These are phyloP conservation scores for Castanea sativa DNA, from an alignment of 306 rosid species.

Conservation along the genomic window DNA sequence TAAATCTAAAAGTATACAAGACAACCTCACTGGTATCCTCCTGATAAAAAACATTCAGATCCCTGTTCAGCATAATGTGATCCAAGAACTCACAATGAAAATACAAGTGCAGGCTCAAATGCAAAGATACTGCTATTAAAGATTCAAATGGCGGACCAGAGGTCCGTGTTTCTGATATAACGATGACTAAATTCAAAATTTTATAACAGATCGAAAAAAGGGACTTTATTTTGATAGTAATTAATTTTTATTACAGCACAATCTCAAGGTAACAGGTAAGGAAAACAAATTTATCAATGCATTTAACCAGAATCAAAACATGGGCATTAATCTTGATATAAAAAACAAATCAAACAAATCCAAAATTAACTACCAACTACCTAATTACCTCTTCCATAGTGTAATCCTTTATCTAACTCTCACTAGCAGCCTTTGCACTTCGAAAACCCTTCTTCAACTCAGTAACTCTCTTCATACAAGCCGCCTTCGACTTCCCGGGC, in stretches of 20 bases:
- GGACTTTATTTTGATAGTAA: not conserved
- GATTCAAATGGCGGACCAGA: not conserved
- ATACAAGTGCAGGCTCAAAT: not conserved
- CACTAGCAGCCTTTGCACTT: constrained; percentile 53
- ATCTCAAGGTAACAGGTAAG: not conserved
- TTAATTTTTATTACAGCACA: not conserved
- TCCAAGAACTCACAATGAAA: not conserved
- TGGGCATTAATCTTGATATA: not conserved
- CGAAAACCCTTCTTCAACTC: constrained; percentile 84
- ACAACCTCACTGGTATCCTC: not conserved
- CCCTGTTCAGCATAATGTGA: not conserved
- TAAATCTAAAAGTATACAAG: too few relatives aligned
- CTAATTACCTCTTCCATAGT: constrained; percentile 18
- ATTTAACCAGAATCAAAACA: not conserved
- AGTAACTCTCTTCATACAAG: constrained; percentile 72
- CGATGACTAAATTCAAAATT: not conserved
- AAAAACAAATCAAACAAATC: not conserved
- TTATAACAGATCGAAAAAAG: not conserved
- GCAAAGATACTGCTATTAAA: not conserved
- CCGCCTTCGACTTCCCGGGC: constrained; percentile 82
- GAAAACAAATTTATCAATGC: not conserved
- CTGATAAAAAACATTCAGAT: not conserved
- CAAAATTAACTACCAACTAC: not conserved
- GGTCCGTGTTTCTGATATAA: not conserved
- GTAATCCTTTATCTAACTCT: constrained; percentile 23